Conservation (phyloP, 805 yeast genomes). For the Starmera quercuum region DNA sequence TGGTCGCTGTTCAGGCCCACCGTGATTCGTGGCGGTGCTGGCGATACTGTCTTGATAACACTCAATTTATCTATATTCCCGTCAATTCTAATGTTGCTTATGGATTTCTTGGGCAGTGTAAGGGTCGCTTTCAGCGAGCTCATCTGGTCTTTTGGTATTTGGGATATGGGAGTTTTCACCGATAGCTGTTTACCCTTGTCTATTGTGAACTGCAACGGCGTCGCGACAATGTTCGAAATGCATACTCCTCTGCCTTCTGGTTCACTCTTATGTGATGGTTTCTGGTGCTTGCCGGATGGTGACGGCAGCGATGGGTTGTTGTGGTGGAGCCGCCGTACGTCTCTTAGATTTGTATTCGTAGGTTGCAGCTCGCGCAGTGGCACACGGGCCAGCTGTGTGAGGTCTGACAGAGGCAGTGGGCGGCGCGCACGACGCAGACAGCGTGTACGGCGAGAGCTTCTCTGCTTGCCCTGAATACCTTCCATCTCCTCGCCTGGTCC, state of each 20-base stretch:
- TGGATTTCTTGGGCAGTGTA: background rate
- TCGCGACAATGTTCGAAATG: background rate
- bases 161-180: background rate
- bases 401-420: no score
- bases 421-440: no score
- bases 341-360: no score
- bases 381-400: no score
- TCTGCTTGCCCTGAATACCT: no score
- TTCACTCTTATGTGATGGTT: no score
- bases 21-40: background rate
- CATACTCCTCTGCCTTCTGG: background rate
- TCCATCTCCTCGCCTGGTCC: no score
- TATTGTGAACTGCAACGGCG: background rate
- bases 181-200: background rate
- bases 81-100: background rate
- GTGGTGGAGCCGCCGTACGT: background rate
- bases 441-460: no score
- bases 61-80: background rate
- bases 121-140: no score
- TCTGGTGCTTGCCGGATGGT: background rate
- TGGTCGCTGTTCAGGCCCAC: background rate
- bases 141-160: background rate
- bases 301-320: background rate
- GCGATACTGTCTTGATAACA: background rate
- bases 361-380: no score